phyloP scores from a whole-genome alignment of 768 basidiomycete species.

The Asterophora parasitica region DNA sequence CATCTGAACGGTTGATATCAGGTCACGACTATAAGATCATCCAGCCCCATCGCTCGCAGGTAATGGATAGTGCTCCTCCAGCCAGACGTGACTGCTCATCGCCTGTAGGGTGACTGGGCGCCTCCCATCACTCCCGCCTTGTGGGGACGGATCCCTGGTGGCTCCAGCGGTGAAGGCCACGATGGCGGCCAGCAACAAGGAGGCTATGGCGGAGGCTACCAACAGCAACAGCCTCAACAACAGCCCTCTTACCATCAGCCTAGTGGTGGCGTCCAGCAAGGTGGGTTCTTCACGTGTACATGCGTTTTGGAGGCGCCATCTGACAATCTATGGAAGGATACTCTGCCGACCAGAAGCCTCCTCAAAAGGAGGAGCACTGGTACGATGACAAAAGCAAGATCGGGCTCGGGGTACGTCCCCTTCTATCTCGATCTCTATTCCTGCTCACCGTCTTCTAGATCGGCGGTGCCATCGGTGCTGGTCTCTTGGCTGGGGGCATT shows the following conservation, averaged over 20 bases:
- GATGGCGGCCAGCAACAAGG: conserved; percentile 19
- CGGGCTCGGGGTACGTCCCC: conserved; percentile 45
- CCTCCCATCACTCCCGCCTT: conserved; percentile 59
- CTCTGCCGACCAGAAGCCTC: conserved; percentile 16
- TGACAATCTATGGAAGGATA: conserved; percentile 1
- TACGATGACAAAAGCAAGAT: conserved; percentile 53
- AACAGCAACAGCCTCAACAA: conserved; percentile 23
- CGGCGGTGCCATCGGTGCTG: conserved; percentile 51
- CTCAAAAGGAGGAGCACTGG: conserved; percentile 54
- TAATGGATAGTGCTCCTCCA: conserved; percentile 16
- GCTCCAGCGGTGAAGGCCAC: conserved; percentile 21
- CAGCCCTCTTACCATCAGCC: conserved; percentile 22
- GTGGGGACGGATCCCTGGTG: conserved; percentile 53
- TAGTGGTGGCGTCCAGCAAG: conserved; percentile 16
- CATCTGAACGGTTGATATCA: conserved; percentile 17
- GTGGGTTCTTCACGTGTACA: conserved; percentile 3
- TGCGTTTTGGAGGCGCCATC: conserved; percentile 17
- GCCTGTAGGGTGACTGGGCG: conserved; percentile 58
- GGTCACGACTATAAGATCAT: conserved; percentile 64
- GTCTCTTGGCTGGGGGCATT: conserved; percentile 4
- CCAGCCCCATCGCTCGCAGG: conserved; percentile 69
- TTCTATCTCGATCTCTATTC: not conserved
- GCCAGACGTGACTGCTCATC: not conserved
- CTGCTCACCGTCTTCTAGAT: conserved; percentile 35
- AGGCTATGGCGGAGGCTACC: conserved; percentile 20